Percentiles rank a stretch among this genome's conserved stretches.
These are phyloP conservation scores for Asterochloris sp. DNA, from an alignment of 139 green algal genomes.

Conservation along the genomic window DNA sequence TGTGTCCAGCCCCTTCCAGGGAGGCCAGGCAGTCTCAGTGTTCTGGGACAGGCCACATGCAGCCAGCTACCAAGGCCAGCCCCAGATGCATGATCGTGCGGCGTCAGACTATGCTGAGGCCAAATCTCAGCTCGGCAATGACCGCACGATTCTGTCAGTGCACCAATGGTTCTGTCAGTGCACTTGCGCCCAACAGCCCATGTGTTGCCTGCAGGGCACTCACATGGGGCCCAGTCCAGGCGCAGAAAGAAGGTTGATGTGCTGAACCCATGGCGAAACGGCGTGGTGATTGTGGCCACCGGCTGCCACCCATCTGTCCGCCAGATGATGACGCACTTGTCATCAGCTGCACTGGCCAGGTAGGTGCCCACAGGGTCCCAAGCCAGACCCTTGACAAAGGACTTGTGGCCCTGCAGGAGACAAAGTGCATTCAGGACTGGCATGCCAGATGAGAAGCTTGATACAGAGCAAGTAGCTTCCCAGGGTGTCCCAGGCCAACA, in stretches of 20 bases:
- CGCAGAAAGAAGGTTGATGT: conserved; percentile 40
- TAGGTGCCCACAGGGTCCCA: conserved; percentile 94
- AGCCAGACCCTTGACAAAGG: conserved; percentile 91
- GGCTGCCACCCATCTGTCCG: conserved; percentile 60
- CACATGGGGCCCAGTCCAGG: conserved; percentile 39
- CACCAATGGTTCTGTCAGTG: too few relatives aligned
- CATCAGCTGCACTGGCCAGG: conserved; percentile 72
- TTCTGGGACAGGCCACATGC: too few relatives aligned
- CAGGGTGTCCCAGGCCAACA: too few relatives aligned
- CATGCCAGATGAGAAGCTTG: conserved; percentile 17
- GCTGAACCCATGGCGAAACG: conserved; percentile 38
- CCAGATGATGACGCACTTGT: conserved; percentile 73
- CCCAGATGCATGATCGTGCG: too few relatives aligned
- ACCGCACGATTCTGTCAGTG: too few relatives aligned
- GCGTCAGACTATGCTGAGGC: too few relatives aligned
- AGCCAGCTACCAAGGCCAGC: too few relatives aligned
- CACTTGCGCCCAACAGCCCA: conserved; percentile 32
- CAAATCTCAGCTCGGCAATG: too few relatives aligned
- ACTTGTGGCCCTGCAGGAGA: conserved; percentile 57
- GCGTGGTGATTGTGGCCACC: conserved; percentile 38
- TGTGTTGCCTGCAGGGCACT: conserved; percentile 26
- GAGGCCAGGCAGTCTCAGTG: too few relatives aligned
- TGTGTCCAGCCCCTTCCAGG: too few relatives aligned
- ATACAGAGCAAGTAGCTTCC: too few relatives aligned
- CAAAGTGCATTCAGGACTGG: too few relatives aligned